Evolutionary conservation across 208 protist genomes (phyloP).

Genomic region (Leptomonas pyrrhocoris): DNA sequence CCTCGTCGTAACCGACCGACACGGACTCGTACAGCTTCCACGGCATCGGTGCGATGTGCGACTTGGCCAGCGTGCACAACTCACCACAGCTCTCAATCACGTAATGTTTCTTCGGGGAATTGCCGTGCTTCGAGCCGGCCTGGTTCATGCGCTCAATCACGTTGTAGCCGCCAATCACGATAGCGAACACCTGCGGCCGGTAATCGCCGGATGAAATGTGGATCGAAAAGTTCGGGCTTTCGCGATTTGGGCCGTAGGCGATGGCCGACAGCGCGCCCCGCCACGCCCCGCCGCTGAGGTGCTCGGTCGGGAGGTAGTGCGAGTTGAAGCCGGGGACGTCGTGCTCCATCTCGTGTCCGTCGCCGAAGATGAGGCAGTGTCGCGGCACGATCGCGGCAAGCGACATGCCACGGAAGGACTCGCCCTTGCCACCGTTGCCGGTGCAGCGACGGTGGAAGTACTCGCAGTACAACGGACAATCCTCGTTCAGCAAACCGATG

Average conservation of each 20-base stretch:
- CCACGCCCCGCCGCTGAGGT: conserved; percentile 75
- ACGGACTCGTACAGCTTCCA: conserved; percentile 84
- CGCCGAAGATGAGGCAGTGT: conserved; percentile 84
- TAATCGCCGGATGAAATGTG: conserved; percentile 86
- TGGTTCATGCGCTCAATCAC: conserved; percentile 88
- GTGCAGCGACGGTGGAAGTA: conserved; percentile 90
- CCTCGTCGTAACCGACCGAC: conserved; percentile 80
- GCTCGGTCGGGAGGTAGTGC: conserved; percentile 77
- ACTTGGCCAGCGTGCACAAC: conserved; percentile 88
- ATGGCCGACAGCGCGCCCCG: conserved; percentile 82
- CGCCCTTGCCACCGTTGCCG: conserved; percentile 64
- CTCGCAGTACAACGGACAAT: conserved; percentile 90
- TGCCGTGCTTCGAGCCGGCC: conserved; percentile 80
- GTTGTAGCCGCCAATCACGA: conserved; percentile 88
- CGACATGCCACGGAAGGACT: conserved; percentile 84
- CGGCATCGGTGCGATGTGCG: conserved; percentile 81
- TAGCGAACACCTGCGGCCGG: conserved; percentile 80
- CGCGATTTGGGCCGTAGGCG: conserved; percentile 69
- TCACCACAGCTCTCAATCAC: conserved; percentile 83
- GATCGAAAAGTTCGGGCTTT: conserved; percentile 89
- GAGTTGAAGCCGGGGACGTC: conserved; percentile 77
- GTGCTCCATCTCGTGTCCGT: conserved; percentile 78
- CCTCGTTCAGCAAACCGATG: conserved; percentile 86
- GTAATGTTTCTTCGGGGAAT: conserved; percentile 76
- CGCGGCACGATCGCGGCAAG: conserved; percentile 75